Conservation (phyloP, 1,284 basidiomycete species). For the Leccinum subfulvum region DNA sequence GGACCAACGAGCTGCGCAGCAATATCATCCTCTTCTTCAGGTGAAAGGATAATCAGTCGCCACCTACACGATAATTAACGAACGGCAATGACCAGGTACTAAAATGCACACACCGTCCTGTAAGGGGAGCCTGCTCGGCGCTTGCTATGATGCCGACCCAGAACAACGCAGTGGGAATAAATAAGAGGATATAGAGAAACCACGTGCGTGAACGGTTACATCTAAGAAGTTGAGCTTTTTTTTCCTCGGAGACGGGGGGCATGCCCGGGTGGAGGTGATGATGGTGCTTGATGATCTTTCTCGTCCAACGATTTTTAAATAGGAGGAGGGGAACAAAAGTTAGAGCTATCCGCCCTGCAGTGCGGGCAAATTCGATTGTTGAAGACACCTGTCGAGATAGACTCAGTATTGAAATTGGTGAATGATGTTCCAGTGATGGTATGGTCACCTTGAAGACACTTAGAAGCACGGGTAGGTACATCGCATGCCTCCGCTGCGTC, state of each 20-base stretch:
- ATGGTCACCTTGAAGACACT: constrained; percentile 46
- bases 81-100: neutral
- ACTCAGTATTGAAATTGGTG: neutral
- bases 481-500: constrained; percentile 36
- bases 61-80: constrained; percentile 48
- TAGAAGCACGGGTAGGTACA: constrained; percentile 38
- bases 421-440: neutral
- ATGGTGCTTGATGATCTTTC: constrained; percentile 49
- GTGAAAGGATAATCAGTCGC: constrained; percentile 84
- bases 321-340: constrained; percentile 70
- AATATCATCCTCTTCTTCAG: constrained; percentile 87
- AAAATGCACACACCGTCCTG: constrained; percentile 64
- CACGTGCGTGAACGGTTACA: constrained; percentile 48
- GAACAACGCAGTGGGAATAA: constrained; percentile 70
- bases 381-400: constrained; percentile 44
- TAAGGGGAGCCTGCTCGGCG: constrained; percentile 79
- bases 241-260: constrained; percentile 47
- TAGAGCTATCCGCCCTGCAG: constrained; percentile 63
- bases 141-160: constrained; percentile 75
- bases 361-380: constrained; percentile 62
- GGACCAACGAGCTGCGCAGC: constrained; percentile 72
- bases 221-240: constrained; percentile 45
- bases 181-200: constrained; percentile 57
- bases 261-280: constrained; percentile 49
- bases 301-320: constrained; percentile 53